Percentiles rank a stretch among this genome's conserved stretches.
These are phyloP conservation scores for Pseudozyma sp. DNA, from an alignment of 1,284 basidiomycete genomes.

Conservation along the genomic window DNA sequence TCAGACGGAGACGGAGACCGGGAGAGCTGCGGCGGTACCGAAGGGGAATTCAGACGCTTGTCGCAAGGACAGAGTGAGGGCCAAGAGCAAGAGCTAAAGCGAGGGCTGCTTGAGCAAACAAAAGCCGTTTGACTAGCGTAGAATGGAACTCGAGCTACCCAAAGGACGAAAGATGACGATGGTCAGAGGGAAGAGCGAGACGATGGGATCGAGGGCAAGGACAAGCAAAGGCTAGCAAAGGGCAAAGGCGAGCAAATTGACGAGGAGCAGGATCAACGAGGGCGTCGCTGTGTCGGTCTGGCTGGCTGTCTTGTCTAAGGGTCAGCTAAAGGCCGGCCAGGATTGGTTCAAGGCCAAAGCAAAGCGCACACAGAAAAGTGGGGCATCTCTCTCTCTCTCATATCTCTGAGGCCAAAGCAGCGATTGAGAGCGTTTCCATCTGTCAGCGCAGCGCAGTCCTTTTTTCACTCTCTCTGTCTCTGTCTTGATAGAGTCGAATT, in stretches of 20 bases:
- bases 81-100: neutral
- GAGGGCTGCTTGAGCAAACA: neutral
- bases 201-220: neutral
- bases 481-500: neutral
- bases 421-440: neutral
- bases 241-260: neutral
- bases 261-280: too few species aligned
- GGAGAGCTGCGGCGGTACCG: neutral
- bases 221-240: neutral
- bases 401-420: neutral
- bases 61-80: too few species aligned
- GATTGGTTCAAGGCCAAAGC: neutral
- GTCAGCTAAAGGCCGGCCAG: neutral
- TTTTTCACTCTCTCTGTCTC: neutral
- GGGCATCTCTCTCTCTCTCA: neutral
- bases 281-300: too few species aligned
- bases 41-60: neutral
- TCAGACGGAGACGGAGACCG: too few species aligned
- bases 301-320: too few species aligned
- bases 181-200: neutral
- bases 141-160: neutral
- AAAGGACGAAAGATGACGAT: neutral
- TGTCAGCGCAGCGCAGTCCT: slow-evolving; percentile 8
- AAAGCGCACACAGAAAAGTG: neutral
- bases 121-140: too few species aligned